phyloP scores from a whole-genome alignment of 2,329 filamentous ascomycete species.

The Neopestalotiopsis sp. region DNA sequence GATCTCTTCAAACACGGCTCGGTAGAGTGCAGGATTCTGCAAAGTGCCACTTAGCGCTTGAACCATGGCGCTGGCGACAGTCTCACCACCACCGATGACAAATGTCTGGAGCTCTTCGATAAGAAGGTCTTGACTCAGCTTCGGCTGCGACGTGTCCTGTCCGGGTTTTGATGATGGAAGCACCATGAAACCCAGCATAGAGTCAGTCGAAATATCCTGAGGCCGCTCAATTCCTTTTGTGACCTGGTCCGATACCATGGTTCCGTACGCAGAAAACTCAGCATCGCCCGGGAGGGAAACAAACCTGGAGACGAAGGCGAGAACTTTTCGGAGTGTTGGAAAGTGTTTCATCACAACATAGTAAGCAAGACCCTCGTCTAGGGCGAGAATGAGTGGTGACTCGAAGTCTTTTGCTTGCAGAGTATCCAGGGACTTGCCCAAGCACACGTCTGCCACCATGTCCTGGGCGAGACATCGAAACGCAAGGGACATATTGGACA shows the following conservation, averaged over 20 bases:
- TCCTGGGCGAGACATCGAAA: conserved; percentile 4
- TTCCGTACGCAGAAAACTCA: conserved; percentile 2
- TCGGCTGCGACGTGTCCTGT: conserved; percentile 6
- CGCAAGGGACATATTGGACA: conserved; percentile 2
- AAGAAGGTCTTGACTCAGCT: conserved; percentile 4
- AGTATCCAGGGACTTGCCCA: conserved; percentile 2
- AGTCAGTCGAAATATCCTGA: not conserved
- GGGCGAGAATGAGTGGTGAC: conserved; percentile 7
- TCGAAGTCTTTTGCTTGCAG: conserved; percentile 1
- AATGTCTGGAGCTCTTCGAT: conserved; percentile 34
- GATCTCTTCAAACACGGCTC: conserved; percentile 45
- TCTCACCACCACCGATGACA: conserved; percentile 53
- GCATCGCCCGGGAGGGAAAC: not conserved
- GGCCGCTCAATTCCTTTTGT: conserved; percentile 4
- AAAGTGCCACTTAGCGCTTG: conserved; percentile 47
- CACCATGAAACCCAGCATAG: conserved; percentile 3
- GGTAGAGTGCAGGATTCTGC: conserved; percentile 35
- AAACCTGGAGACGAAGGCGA: conserved; percentile 1
- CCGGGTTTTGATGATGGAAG: not conserved
- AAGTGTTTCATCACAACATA: conserved; percentile 8
- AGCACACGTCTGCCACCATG: conserved; percentile 6
- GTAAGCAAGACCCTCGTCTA: conserved; percentile 4
- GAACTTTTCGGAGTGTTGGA: conserved; percentile 9
- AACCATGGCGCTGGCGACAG: conserved; percentile 47
- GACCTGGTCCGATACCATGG: not conserved